Evolutionary conservation across 306 rosid species (phyloP), one percentile per base, ranked within the genome.

Genomic region (Prunus fruticosa): DNA sequence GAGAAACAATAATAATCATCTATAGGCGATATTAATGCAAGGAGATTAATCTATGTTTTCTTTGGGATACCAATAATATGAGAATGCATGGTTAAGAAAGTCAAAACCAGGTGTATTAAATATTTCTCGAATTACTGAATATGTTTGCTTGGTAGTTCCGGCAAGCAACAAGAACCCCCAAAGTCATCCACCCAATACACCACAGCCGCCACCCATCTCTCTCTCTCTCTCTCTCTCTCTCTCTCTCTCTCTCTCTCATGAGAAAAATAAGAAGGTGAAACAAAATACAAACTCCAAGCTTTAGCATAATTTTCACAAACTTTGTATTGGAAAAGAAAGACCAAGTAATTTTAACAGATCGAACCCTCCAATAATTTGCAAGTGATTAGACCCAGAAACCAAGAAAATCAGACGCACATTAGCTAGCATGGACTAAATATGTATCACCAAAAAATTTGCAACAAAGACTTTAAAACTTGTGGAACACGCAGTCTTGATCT

Each of bases 81-180:
- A 50, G 65, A 22, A 41, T 62, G 23, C 23, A 23, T 57, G 76
- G 62, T 60, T 72, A 71, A 27, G 67, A 83, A 93, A 89, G 93
- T 91, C 91, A 86, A 91, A 71, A 76, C 19, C 4, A 79, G 6
- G 65, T 34, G 63, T 22, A 78, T 67, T 76, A 80, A 76, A 80
- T 81, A 89, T 81, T 83, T 82, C 79, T 89, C 81, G 91, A 89
- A 87, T 83, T 79, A 62, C 79, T 79, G 80, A 82, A 68, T 80
- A 52, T 62, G 56, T 69, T 87, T 88, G 89, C 89, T 88, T 91
- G 75, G 85, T 85, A 71, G 84, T 85, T 81, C 87, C 87, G 89
- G 89, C 92, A 89, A 86, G 93, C 81, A 89, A 83, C 90, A 57
- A 70, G 75, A 13, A 32, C 83, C 82, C 82, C 88, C 83, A 49